Conservation (phyloP, 139 green algal genomes). For the Coelastrella sp. region DNA sequence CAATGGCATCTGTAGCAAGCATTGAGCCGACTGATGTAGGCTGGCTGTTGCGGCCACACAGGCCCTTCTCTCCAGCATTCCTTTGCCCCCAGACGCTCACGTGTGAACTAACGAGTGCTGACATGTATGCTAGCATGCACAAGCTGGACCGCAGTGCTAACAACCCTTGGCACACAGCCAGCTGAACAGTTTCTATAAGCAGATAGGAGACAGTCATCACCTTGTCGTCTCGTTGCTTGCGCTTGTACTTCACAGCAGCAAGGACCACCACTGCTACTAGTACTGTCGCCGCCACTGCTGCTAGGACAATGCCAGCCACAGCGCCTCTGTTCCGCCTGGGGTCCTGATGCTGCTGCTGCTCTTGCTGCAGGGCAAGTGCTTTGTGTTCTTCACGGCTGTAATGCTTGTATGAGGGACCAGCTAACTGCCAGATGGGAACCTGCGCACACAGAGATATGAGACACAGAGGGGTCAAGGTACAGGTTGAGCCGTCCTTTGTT, state of each 20-base stretch:
- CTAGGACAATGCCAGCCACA: not conserved
- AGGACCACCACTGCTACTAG: not conserved
- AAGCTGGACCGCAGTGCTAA: too few relatives aligned
- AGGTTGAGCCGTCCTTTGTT: not conserved
- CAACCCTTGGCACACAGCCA: not conserved
- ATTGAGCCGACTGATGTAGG: too few relatives aligned
- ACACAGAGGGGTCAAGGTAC: not conserved
- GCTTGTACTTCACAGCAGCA: not conserved
- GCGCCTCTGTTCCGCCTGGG: not conserved
- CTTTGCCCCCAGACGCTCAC: too few relatives aligned
- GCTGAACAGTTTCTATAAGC: not conserved
- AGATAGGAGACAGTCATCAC: not conserved
- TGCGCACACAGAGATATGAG: not conserved
- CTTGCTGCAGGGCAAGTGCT: not conserved
- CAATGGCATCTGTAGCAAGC: too few relatives aligned
- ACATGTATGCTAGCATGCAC: too few relatives aligned
- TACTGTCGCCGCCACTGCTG: not conserved
- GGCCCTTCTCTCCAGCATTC: too few relatives aligned
- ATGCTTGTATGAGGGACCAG: not conserved
- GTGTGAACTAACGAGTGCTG: too few relatives aligned
- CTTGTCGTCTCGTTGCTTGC: not conserved
- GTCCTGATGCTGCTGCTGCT: not conserved
- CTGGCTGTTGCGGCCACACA: too few relatives aligned
- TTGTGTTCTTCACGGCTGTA: not conserved
- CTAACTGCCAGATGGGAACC: slow-evolving; percentile 37